These are phyloP conservation scores for Urtica urens DNA, from an alignment of 306 rosid genomes.

Conservation along the genomic window DNA sequence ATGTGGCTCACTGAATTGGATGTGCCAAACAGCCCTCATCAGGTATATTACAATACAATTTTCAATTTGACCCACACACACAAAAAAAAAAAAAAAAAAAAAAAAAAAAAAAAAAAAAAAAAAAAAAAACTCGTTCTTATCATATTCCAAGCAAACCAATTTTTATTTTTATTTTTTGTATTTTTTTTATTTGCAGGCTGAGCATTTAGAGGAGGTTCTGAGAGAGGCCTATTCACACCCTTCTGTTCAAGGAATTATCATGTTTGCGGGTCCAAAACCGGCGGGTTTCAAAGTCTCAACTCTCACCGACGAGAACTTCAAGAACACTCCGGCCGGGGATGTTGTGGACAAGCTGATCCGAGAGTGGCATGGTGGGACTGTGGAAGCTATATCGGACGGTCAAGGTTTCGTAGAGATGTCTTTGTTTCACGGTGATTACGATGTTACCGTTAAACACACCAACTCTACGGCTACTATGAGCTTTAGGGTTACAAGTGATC, in stretches of 20 bases:
- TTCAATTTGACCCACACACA: too few relatives aligned
- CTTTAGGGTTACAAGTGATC: conserved; percentile 33
- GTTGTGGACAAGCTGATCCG: conserved; percentile 57
- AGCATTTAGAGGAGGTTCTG: conserved; percentile 50
- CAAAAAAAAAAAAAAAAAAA: too few relatives aligned
- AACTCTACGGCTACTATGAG: conserved; percentile 25
- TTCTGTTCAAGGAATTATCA: conserved; percentile 65
- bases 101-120: too few relatives aligned
- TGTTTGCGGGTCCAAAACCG: conserved; percentile 50
- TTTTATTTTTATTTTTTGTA: too few relatives aligned
- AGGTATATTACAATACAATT: too few relatives aligned
- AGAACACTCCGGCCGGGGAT: conserved; percentile 54
- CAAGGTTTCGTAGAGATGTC: conserved; percentile 39
- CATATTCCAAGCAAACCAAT: too few relatives aligned
- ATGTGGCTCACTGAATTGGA: conserved; percentile 70
- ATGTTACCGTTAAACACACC: conserved; percentile 38
- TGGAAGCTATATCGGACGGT: conserved; percentile 28
- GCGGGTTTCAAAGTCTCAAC: conserved; percentile 45
- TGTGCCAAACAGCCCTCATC: conserved; percentile 24
- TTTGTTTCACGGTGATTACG: conserved; percentile 68
- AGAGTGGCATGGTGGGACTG: conserved; percentile 45
- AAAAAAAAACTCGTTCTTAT: not conserved
- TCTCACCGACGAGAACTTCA: conserved; percentile 41
- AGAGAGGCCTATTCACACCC: conserved; percentile 66
- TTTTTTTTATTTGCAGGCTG: conserved; percentile 28